Evolutionary conservation across 768 basidiomycete genomes (phyloP), one percentile per base, ranked within the genome.

Genomic region (Tephrocybe sp.): DNA sequence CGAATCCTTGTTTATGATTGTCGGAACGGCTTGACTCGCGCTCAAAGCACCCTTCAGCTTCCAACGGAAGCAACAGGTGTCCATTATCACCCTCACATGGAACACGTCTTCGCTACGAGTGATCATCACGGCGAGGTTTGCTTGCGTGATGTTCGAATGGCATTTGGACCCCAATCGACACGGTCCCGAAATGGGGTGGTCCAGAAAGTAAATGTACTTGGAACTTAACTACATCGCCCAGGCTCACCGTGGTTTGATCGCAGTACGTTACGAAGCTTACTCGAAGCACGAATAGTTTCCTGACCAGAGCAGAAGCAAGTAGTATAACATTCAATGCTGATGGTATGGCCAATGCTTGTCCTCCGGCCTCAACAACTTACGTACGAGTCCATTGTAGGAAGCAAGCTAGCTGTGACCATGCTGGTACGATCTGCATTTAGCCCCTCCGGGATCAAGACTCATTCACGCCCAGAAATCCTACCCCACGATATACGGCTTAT

Each of bases 121-220:
- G 85, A 89, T 55, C 69, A 62, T 10, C 66, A 60, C 14, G 88
- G 89, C 3, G 65, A 68, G 20, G 83, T 90, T 3, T 81, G 76
- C 57, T 78, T 92, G 50, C 80, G 86, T 14, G 89, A 92, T 64
- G 68, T 71, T 14, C 74, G 89, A 11, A 90, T 89, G 85, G 79
- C 86, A 0, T 91, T 90, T 65, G 84, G 85, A 17, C 73, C 83
- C 38, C 58, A 65, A 17, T 65, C 65, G 15, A 64, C 63, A 10
- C 66, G 81, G 30, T 72, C 76, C 2, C 65, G 72, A 15, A 64
- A 77, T 11, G 86, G 87, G 0, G 70, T 86, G 1, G 80, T 88
- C 7, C 77, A 77, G 50, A 73, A 54, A 48, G 84, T 84, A 49
- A 7, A 18, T 14, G 14, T 14, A 15, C 41, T 56, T 50, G 17